Evolutionary conservation across 305 asterid species (phyloP).

Genomic region (Solanum hybrid): DNA sequence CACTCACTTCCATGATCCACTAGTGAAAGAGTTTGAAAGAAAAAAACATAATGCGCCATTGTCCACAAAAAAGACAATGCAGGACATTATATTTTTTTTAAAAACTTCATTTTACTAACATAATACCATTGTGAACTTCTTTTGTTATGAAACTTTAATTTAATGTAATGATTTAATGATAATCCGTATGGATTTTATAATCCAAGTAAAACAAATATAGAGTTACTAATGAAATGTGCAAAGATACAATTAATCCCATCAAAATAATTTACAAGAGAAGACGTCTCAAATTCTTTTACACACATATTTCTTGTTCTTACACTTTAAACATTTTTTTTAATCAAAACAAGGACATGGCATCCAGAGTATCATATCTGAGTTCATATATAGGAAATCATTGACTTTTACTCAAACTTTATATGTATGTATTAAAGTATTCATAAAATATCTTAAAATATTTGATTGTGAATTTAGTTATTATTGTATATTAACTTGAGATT

Average conservation of each 20-base stretch:
- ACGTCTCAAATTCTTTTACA: too few species aligned
- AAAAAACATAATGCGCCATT: background rate
- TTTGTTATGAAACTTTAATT: background rate
- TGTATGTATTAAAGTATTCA: too few species aligned
- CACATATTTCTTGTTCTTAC: too few species aligned
- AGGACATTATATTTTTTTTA: background rate
- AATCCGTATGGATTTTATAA: background rate
- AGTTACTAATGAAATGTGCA: background rate
- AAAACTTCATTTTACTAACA: background rate
- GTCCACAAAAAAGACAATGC: background rate
- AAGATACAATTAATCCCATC: background rate
- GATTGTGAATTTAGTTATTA: too few species aligned
- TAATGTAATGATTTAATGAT: background rate
- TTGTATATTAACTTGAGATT: background rate
- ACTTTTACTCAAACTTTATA: background rate
- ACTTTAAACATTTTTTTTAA: too few species aligned
- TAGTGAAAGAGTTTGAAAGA: background rate
- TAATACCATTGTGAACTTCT: background rate
- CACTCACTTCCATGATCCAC: constrained; percentile 38
- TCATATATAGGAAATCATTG: background rate
- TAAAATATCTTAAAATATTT: too few species aligned
- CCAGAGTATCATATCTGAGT: background rate
- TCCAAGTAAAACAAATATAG: background rate
- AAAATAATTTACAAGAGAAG: background rate
- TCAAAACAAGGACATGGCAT: background rate